Base-by-base conservation (phyloP, 192 early-diverging fungal genomes). In the Oehlia diaphana region DNA sequence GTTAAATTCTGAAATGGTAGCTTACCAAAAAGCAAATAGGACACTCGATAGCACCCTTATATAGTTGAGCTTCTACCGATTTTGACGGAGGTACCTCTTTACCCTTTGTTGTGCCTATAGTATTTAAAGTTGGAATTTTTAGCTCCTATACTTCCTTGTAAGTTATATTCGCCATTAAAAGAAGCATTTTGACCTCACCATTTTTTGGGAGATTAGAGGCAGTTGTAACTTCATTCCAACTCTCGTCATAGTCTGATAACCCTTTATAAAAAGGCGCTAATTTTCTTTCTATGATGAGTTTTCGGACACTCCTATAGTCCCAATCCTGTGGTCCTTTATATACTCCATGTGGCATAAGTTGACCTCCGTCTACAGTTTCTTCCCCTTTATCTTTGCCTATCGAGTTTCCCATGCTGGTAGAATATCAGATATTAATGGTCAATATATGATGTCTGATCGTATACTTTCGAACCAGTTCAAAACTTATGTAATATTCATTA, bases 1-100 rank as follows among this genome's bases (percentile, higher is more conserved):
- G 44, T 47, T 47, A 47, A 47, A 47, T 47, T 47, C 44, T 47
- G 7, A 65, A 50, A 9, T 69, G 4, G 6, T 31, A n/a, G 79
- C 84, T 87, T 86, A 95, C 93, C 87, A 98, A 85, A 79, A 97
- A 98, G 79, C 96, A 98, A 76, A 98, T 97, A 21, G 96, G 96
- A 74, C 96, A 98, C 82, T 98, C 96, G 65, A 95, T 86, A n/a
- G 91, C 84, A 69, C 87, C 86, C 42, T 89, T 87, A 81, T 90
- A 90, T 42, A 90, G 79, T 63, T 82, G 82, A 42, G 77, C 77
- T 63, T 77, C 81, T 80, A 81, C 70, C 81, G 53, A 64, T 68
- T 37, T 83, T 75, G 9, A 67, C 35, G 74, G 50, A 35, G 26
- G 49, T 33, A 50, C 37, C 63, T 74, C 74, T 79, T 78, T 84